A percentile compares a stretch with the other conserved stretches of the same genome.
Conservation (phyloP, 169 alveolate species). For the Plasmodium knowlesi region DNA sequence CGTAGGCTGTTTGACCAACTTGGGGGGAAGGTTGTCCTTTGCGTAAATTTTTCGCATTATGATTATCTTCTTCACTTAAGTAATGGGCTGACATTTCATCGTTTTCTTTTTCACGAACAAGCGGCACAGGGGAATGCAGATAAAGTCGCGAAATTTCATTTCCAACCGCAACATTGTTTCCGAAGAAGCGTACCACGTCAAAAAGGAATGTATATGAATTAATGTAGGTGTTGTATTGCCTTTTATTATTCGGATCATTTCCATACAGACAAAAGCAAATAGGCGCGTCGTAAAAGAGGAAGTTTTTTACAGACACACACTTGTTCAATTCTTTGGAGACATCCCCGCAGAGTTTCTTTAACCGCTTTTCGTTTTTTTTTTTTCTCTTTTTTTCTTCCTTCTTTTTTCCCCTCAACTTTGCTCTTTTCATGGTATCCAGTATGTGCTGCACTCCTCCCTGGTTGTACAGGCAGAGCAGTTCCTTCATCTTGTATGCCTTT, state of each 20-base stretch:
- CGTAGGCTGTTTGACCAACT: not conserved
- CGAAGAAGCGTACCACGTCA: constrained; percentile 24
- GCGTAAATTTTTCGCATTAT: not conserved
- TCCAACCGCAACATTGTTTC: constrained; percentile 10
- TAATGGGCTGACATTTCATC: not conserved
- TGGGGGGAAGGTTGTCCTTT: not conserved
- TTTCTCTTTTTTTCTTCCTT: not conserved
- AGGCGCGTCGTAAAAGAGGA: constrained; percentile 51
- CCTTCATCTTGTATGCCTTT: constrained; percentile 20
- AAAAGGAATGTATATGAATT: constrained; percentile 65
- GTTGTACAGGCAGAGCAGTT: constrained; percentile 38
- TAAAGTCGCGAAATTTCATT: not conserved
- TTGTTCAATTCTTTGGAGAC: constrained; percentile 26
- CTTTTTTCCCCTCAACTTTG: not conserved
- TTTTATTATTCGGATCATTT: constrained; percentile 37
- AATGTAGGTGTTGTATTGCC: constrained; percentile 59
- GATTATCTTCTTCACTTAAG: not conserved
- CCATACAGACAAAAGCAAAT: constrained; percentile 64
- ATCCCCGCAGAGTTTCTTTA: not conserved
- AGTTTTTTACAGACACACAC: constrained; percentile 37
- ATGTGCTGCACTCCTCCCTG: constrained; percentile 45
- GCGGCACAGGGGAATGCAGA: not conserved
- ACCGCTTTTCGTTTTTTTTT: not conserved
- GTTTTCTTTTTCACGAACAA: not conserved
- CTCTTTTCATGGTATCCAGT: constrained; percentile 10